Conservation (phyloP, 2,329 filamentous ascomycete species). For the Arthroderma uncinatum region DNA sequence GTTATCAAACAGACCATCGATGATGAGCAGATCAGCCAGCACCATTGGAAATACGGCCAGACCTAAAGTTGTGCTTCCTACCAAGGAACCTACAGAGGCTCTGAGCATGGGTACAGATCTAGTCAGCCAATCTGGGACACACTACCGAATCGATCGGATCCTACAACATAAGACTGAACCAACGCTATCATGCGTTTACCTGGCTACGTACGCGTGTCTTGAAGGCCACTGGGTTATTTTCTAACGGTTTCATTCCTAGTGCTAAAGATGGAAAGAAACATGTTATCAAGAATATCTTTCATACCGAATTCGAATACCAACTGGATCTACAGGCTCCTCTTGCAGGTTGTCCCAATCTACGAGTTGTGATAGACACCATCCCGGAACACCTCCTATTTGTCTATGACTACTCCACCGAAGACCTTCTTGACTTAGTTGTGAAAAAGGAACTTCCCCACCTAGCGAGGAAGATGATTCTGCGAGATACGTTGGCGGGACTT, state of each 20-base stretch:
- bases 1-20: background rate
- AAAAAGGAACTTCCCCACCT: background rate
- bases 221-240: background rate
- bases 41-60: too few relatives aligned
- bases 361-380: conserved; percentile 10
- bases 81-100: background rate
- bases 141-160: conserved; percentile 3
- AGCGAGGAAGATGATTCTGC: background rate
- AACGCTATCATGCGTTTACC: conserved; percentile 8
- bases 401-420: conserved; percentile 9
- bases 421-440: background rate
- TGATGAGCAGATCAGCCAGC: background rate
- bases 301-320: conserved; percentile 14
- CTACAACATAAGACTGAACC: conserved; percentile 9
- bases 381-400: conserved; percentile 10
- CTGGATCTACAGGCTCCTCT: conserved; percentile 8
- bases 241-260: too few relatives aligned
- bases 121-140: background rate
- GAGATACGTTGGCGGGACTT: conserved; percentile 9
- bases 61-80: background rate
- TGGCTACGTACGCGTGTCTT: background rate
- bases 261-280: background rate
- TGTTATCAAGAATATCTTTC: conserved; percentile 4
- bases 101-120: background rate
- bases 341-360: conserved; percentile 6